These are phyloP conservation scores for Pseudozyma thailandica DNA, from an alignment of 1,284 basidiomycete species.

Conservation along the genomic window DNA sequence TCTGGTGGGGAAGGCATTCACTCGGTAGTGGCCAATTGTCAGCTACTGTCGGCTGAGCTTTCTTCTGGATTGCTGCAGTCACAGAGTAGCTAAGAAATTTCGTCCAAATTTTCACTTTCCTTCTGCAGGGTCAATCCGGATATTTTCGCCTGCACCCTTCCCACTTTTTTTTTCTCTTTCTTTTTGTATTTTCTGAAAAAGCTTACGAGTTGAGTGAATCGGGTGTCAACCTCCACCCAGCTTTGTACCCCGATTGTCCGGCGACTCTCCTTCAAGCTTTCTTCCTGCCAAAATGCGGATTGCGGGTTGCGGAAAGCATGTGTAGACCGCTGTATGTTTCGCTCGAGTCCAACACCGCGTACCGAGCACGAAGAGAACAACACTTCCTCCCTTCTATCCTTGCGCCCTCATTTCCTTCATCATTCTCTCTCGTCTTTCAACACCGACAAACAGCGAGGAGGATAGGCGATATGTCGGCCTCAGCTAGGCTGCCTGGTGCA, in stretches of 20 bases:
- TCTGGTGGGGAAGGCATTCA: background rate
- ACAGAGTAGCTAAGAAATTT: slow-evolving; percentile 19
- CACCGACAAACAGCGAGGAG: background rate
- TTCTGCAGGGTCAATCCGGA: slow-evolving; percentile 16
- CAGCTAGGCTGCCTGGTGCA: slow-evolving; percentile 8
- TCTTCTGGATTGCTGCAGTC: background rate
- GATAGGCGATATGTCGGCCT: slow-evolving; percentile 1
- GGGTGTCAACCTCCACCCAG: slow-evolving; percentile 9
- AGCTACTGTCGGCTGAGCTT: slow-evolving; percentile 4
- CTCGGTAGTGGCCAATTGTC: background rate
- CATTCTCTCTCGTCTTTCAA: background rate
- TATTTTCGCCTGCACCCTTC: slow-evolving; percentile 12
- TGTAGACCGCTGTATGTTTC: slow-evolving; percentile 4
- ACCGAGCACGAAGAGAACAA: slow-evolving; percentile 10
- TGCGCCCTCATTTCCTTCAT: background rate
- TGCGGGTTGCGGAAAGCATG: slow-evolving; percentile 6
- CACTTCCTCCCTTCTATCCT: slow-evolving; percentile 2
- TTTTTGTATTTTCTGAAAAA: background rate
- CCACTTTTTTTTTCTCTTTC: background rate
- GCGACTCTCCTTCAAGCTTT: slow-evolving; percentile 13
- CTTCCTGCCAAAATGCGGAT: slow-evolving; percentile 9
- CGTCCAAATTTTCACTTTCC: slow-evolving; percentile 7
- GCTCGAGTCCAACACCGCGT: slow-evolving; percentile 2
- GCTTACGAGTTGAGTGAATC: slow-evolving; percentile 15
- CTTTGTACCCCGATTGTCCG: background rate